These are phyloP conservation scores for Lachnellula occidentalis DNA, from an alignment of 2,329 filamentous ascomycete species.

Conservation along the genomic window DNA sequence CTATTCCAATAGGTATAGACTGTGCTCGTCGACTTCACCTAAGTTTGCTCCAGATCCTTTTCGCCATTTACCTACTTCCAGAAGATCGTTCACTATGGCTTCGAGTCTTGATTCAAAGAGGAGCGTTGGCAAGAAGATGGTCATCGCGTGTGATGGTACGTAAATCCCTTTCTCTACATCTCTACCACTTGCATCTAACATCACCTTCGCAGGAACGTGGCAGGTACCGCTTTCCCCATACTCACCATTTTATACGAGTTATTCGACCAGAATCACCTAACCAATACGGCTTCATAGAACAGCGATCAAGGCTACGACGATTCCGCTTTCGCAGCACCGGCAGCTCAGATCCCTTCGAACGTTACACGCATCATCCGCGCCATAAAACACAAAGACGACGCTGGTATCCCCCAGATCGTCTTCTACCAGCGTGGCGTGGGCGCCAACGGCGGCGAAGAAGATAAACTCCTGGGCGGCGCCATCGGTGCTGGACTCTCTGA, in stretches of 20 bases:
- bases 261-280: background rate
- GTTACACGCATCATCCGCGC: conserved; percentile 54
- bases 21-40: background rate
- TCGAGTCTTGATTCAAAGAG: conserved; percentile 4
- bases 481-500: conserved; percentile 51
- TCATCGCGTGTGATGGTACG: conserved; percentile 23
- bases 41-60: background rate
- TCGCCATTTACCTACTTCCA: background rate
- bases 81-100: conserved; percentile 8
- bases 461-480: conserved; percentile 45
- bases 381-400: conserved; percentile 44
- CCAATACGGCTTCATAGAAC: conserved; percentile 5
- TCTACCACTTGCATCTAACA: background rate
- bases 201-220: conserved; percentile 18
- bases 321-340: conserved; percentile 5
- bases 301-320: conserved; percentile 16
- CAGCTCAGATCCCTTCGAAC: conserved; percentile 43
- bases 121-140: conserved; percentile 15
- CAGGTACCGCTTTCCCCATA: conserved; percentile 6
- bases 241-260: background rate
- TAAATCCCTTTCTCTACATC: background rate
- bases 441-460: conserved; percentile 43
- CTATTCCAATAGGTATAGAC: background rate
- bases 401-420: conserved; percentile 50
- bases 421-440: conserved; percentile 57